Conservation (phyloP, 139 green algal species). For the Chlorella sp. region DNA sequence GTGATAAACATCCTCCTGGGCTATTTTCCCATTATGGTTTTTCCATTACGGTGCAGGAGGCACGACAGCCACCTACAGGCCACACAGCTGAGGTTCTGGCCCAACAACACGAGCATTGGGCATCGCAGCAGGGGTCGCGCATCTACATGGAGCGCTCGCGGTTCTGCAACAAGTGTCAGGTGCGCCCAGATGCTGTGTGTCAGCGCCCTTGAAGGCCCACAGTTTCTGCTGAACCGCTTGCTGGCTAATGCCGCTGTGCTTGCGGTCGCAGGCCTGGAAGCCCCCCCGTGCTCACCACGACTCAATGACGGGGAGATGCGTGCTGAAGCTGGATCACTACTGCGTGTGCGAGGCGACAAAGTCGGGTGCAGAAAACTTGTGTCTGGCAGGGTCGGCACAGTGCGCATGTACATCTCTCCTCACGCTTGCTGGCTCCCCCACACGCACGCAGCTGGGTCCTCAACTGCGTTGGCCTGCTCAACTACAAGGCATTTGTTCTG, state of each 20-base stretch:
- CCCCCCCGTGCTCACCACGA: slow-evolving; percentile 91
- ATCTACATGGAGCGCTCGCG: slow-evolving; percentile 37
- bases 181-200: neutral
- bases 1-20: neutral
- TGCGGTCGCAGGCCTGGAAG: slow-evolving; percentile 79
- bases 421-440: neutral
- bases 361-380: no score
- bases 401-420: neutral
- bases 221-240: slow-evolving; percentile 5
- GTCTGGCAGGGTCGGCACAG: no score
- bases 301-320: slow-evolving; percentile 82
- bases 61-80: no score
- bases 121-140: no score
- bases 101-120: no score
- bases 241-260: slow-evolving; percentile 35
- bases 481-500: slow-evolving; percentile 97
- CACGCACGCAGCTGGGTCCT: slow-evolving; percentile 66
- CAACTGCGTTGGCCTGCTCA: slow-evolving; percentile 92
- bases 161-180: slow-evolving; percentile 59
- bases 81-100: no score
- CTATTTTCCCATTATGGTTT: neutral
- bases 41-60: neutral
- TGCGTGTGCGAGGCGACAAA: slow-evolving; percentile 52
- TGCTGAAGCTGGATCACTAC: slow-evolving; percentile 93
- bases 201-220: neutral